Evolutionary conservation across 2,329 filamentous ascomycete genomes (phyloP), one percentile per base, ranked within the genome.

Genomic region (Pezicula radicicola): DNA sequence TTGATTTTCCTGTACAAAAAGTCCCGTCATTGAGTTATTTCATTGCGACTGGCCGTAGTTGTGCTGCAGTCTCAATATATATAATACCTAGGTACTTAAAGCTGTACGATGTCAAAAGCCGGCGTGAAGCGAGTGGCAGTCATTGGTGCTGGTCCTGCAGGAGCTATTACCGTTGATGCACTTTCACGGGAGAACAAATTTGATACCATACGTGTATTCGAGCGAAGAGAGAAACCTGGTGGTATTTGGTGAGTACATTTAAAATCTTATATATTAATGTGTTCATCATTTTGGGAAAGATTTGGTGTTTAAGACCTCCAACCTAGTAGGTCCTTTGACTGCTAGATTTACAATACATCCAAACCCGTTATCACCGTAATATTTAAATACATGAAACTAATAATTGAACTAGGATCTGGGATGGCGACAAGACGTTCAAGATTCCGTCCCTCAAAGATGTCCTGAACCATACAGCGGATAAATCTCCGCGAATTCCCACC

Each of bases 81-180:
- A 33, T 12, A 33, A 33, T 10, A 13, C 30, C 12, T 10, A 13
- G 12, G 3, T 10, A 13, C 30, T 33, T 10, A 13, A 42, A 42
- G 18, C 6, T 42, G 18, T 13, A 19, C 40, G 18, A 19, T 13
- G 40, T 21, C 16, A 16, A 21, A 41, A 41, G 15, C 18, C 18
- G 42, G n/a, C 30, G 28, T 25, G 25, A 58, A 52, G 21, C 40
- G 71, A 18, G 77, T 84, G 8, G 81, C 81, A 15, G 74, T 84
- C 7, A 81, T 85, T 55, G 81, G 81, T 6, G 73, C 79, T 3
- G 81, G 81, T 6, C 81, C 81, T 6, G 72, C 77, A 4, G 81
- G 81, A 3, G 77, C 78, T 13, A 81, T 83, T 52, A 68, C 80
- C 0, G 75, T 81, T 3, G 79, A 84, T 66, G 80, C 81, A 1